Evolutionary conservation across 306 rosid species (phyloP).

Genomic region (Lupinus albus): DNA sequence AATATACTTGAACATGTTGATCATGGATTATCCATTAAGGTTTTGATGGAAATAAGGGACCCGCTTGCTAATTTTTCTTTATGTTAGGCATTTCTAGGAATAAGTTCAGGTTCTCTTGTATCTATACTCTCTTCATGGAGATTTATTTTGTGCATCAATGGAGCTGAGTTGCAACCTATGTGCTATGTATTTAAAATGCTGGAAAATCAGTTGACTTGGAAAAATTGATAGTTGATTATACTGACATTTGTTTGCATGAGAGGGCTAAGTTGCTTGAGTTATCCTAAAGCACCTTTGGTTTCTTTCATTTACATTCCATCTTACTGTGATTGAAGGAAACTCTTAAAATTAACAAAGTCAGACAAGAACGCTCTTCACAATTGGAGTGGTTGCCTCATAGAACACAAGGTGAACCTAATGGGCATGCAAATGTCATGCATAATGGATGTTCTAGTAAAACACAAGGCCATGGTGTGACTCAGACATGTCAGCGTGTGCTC

Average conservation of each 20-base stretch:
- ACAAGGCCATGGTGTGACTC: slow-evolving; percentile 43
- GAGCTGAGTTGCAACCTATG: neutral
- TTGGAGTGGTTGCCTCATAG: slow-evolving; percentile 41
- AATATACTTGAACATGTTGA: slow-evolving; percentile 11
- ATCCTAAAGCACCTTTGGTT: slow-evolving; percentile 11
- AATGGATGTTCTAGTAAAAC: slow-evolving; percentile 57
- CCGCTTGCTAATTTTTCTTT: neutral
- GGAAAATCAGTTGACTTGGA: neutral
- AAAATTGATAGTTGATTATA: neutral
- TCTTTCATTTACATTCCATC: slow-evolving; percentile 23
- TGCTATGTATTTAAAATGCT: neutral
- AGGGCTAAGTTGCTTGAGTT: slow-evolving; percentile 16
- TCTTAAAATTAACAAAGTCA: slow-evolving; percentile 49
- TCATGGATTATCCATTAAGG: neutral
- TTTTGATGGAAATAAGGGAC: slow-evolving; percentile 4
- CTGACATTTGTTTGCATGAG: slow-evolving; percentile 3
- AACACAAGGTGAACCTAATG: slow-evolving; percentile 51
- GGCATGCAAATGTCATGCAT: slow-evolving; percentile 45
- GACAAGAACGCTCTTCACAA: slow-evolving; percentile 42
- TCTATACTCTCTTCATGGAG: neutral
- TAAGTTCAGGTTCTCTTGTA: neutral
- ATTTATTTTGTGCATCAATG: slow-evolving; percentile 12
- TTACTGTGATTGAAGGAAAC: slow-evolving; percentile 53
- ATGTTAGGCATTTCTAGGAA: slow-evolving; percentile 17
- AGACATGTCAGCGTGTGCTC: slow-evolving; percentile 60